Evolutionary conservation across 768 basidiomycete genomes (phyloP).

Genomic region (Mycena rebaudengoi): DNA sequence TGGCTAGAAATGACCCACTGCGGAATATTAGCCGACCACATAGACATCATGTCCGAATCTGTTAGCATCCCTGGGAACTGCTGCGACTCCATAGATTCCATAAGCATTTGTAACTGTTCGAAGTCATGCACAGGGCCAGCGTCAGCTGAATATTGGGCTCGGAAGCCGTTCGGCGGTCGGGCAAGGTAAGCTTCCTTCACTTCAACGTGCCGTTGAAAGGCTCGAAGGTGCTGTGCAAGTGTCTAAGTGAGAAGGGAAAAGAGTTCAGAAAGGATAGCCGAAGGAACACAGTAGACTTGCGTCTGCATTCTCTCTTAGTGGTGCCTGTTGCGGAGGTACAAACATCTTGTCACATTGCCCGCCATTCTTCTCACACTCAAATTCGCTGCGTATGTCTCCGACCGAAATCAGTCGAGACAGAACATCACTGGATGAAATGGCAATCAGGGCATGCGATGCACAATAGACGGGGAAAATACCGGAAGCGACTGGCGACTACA

Average conservation of each 20-base stretch:
- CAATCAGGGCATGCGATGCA: not conserved
- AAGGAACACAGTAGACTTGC: too few relatives aligned
- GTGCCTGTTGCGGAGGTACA: not conserved
- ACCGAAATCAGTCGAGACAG: conserved; percentile 25
- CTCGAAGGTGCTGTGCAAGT: not conserved
- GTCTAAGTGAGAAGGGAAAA: too few relatives aligned
- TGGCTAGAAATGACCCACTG: conserved; percentile 53
- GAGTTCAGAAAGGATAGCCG: too few relatives aligned
- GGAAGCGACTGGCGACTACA: conserved; percentile 14
- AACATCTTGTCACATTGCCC: not conserved
- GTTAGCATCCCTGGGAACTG: conserved; percentile 32
- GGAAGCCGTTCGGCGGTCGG: not conserved
- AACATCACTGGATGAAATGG: conserved; percentile 15
- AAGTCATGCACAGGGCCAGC: conserved; percentile 9
- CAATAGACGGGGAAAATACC: not conserved
- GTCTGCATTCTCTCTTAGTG: too few relatives aligned
- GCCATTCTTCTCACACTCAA: too few relatives aligned
- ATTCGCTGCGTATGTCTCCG: conserved; percentile 14
- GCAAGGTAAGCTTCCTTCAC: not conserved
- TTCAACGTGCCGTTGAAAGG: too few relatives aligned
- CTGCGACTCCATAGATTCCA: conserved; percentile 34
- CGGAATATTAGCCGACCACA: conserved; percentile 70
- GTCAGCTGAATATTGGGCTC: not conserved
- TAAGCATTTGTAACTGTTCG: conserved; percentile 33
- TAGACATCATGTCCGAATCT: conserved; percentile 60